Evolutionary conservation across 768 basidiomycete species (phyloP), one percentile per base, ranked within the genome.

Genomic region (Candolleomyces eurysporus): DNA sequence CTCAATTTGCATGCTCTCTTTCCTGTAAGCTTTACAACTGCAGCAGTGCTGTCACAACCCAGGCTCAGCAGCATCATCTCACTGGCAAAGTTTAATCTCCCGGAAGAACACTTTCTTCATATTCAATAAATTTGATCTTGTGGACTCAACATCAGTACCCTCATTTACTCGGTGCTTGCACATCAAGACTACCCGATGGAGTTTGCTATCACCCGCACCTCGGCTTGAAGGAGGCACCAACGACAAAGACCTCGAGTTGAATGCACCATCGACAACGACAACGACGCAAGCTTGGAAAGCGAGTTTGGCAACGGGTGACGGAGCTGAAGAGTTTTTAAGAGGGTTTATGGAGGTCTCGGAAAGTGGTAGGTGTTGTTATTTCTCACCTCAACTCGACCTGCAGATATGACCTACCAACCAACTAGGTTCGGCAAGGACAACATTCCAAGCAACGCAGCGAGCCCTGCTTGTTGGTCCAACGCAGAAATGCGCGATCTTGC

Each of bases 61-160:
- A 59, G 16, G 58, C 43, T 31, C 46, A 5, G 9, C 9, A 30
- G 45, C n/a, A 31, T 42, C 39, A 67, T 42, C 59, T 73, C 42
- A 62, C 56, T 59, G 66, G 87, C 89, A 3, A 58, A 65, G 75
- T 4, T 78, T 90, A 31, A 66, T 92, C 52, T 80, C 75, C 8
- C 70, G 79, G 3, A 68, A 82, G 31, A 32, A 32, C 32, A 94
- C 94, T 0, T 77, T 87, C 49, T 76, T 95, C 53, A 73, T 96
- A 6, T 72, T 94, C 65, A 96, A 96, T 75, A 96, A 96, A 75
- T 74, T 74, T 5, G 94, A 96, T 68, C 73, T 90, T 4, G 61
- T 78, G 22, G 40, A 53, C 21, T 63, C 59, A n/a, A 58, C 2
- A 63, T 16, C 39, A 13, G 7, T 8, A n/a, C 36, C 54, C 8